Percentiles rank a stretch among this genome's conserved stretches.
These are phyloP conservation scores for Thraustochytrium striatum DNA, from an alignment of 352 stramenopile genomes.

Conservation along the genomic window DNA sequence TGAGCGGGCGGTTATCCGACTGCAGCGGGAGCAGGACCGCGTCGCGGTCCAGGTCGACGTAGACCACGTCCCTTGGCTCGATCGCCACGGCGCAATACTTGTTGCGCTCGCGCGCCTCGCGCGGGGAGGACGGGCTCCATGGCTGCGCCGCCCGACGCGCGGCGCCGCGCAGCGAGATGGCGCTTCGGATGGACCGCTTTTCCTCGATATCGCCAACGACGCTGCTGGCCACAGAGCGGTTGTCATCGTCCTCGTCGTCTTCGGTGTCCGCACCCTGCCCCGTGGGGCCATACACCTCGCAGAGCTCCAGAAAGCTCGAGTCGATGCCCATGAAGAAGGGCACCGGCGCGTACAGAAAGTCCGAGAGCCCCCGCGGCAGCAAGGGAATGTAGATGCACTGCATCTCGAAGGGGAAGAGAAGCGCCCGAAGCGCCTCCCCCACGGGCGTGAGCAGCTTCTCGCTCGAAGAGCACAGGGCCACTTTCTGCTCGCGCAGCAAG, in stretches of 20 bases:
- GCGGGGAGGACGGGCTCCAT: no score
- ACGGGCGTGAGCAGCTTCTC: constrained; percentile 79
- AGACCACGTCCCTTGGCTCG: constrained; percentile 76
- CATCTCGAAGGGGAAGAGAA: constrained; percentile 88
- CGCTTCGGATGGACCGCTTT: no score
- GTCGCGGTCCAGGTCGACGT: constrained; percentile 89
- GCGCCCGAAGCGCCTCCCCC: constrained; percentile 78
- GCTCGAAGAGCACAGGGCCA: constrained; percentile 83
- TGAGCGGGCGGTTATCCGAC: background rate
- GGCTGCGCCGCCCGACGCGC: no score
- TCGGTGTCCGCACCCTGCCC: no score
- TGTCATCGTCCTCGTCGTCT: no score
- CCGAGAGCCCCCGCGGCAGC: constrained; percentile 78
- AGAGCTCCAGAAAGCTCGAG: constrained; percentile 69
- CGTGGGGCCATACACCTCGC: no score
- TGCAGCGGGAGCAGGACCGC: constrained; percentile 52
- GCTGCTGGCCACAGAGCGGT: no score
- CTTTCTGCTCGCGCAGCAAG: constrained; percentile 73
- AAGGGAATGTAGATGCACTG: constrained; percentile 89
- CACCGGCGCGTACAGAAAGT: constrained; percentile 89
- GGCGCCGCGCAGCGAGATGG: no score
- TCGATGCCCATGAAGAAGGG: constrained; percentile 87
- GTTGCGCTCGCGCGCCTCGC: no score
- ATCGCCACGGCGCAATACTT: no score
- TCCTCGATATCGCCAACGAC: no score